phyloP scores from a whole-genome alignment of 2,329 filamentous ascomycete genomes.

The Colletotrichum eremochloae region DNA sequence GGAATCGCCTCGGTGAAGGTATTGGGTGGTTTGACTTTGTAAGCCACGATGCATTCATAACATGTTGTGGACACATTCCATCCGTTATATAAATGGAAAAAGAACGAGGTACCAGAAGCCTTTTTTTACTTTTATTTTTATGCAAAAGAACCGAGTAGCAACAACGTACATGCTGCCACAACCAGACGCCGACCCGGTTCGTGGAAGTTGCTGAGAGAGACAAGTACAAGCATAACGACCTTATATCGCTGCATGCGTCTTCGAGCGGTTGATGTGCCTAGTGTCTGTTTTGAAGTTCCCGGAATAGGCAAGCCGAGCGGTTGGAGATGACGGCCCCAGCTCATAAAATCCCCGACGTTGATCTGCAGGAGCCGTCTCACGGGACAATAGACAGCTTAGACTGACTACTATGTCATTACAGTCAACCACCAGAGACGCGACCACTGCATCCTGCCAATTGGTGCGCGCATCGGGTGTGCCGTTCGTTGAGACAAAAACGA shows the following conservation, averaged over 20 bases:
- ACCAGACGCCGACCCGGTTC: background rate
- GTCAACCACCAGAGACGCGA: background rate
- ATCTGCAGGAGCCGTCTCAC: background rate
- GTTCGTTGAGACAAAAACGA: background rate
- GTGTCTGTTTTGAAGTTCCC: background rate
- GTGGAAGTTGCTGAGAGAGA: background rate
- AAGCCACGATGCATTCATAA: too few relatives aligned
- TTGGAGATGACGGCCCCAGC: constrained; percentile 1
- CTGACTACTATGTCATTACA: background rate
- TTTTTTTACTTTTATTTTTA: background rate
- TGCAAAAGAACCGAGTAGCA: background rate
- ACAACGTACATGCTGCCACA: background rate
- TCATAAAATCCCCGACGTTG: background rate
- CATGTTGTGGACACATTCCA: background rate
- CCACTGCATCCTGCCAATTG: background rate
- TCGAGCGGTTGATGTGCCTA: background rate
- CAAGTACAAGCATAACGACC: background rate
- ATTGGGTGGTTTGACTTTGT: too few relatives aligned
- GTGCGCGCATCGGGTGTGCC: background rate
- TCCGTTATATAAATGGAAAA: background rate
- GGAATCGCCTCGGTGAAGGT: too few relatives aligned
- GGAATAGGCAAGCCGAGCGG: background rate
- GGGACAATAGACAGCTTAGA: background rate
- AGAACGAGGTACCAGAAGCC: background rate
- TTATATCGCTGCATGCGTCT: too few relatives aligned